These are phyloP conservation scores for Russula sp. DNA, from an alignment of 768 basidiomycete species.

Conservation along the genomic window DNA sequence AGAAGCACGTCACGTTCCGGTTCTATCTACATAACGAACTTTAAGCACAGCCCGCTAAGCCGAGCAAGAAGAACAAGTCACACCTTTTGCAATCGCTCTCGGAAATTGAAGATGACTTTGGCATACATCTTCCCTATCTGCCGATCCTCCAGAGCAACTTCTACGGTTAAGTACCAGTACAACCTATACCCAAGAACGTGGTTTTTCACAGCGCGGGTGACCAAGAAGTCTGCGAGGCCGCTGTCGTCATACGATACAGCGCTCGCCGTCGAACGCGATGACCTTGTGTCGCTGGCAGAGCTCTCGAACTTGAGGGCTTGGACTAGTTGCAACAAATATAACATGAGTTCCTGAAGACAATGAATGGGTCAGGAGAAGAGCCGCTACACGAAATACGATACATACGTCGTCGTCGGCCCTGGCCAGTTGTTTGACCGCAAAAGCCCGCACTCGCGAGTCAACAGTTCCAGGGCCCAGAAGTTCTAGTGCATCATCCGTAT, in stretches of 20 bases:
- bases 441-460: slow-evolving; percentile 88
- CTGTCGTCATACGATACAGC: slow-evolving; percentile 87
- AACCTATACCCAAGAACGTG: slow-evolving; percentile 82
- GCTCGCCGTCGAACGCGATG: slow-evolving; percentile 63
- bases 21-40: slow-evolving; percentile 42
- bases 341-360: slow-evolving; percentile 68
- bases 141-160: slow-evolving; percentile 76
- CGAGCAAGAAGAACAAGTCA: slow-evolving; percentile 8
- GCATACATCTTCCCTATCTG: slow-evolving; percentile 24
- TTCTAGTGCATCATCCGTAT: slow-evolving; percentile 94
- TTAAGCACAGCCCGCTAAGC: not conserved
- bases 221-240: slow-evolving; percentile 89
- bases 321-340: slow-evolving; percentile 93
- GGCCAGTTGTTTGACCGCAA: slow-evolving; percentile 86
- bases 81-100: slow-evolving; percentile 84
- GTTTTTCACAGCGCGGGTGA: slow-evolving; percentile 77
- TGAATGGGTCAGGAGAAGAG: not conserved
- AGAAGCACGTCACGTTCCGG: slow-evolving; percentile 82
- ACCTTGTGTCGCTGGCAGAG: slow-evolving; percentile 66
- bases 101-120: slow-evolving; percentile 78
- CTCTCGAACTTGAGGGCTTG: slow-evolving; percentile 98
- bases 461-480: slow-evolving; percentile 85
- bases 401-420: slow-evolving; percentile 91
- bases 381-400: slow-evolving; percentile 12
- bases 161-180: slow-evolving; percentile 98